Conservation (phyloP, 768 basidiomycete genomes). For the Termitomyces sp. region DNA sequence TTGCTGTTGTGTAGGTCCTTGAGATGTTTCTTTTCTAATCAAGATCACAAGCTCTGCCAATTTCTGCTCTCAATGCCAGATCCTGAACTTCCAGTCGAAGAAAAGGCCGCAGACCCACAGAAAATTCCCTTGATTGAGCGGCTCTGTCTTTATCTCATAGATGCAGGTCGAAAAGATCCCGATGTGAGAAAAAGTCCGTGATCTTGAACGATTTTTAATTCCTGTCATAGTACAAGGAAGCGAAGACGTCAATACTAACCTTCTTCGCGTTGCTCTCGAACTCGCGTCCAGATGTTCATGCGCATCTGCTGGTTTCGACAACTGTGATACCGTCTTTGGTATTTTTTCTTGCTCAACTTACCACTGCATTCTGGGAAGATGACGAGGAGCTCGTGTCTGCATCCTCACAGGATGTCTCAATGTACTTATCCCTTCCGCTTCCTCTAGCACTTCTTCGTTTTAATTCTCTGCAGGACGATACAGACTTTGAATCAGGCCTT, state of each 20-base stretch:
- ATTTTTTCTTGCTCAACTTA: conserved; percentile 44
- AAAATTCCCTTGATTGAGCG: conserved; percentile 41
- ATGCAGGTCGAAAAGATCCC: conserved; percentile 28
- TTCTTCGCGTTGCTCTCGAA: conserved; percentile 38
- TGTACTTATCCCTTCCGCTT: conserved; percentile 24
- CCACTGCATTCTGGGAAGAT: conserved; percentile 64
- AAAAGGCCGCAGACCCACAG: conserved; percentile 18
- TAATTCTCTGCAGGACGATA: conserved; percentile 36
- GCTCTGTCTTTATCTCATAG: conserved; percentile 42
- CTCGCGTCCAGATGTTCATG: conserved; percentile 30
- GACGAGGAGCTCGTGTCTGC: conserved; percentile 33
- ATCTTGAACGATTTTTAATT: neutral
- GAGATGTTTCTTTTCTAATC: neutral
- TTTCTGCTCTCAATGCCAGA: conserved; percentile 35
- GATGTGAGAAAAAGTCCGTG: conserved; percentile 28
- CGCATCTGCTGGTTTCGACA: conserved; percentile 37
- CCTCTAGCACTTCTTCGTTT: neutral
- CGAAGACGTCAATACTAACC: conserved; percentile 30
- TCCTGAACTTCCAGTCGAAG: conserved; percentile 11
- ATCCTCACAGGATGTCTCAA: conserved; percentile 26
- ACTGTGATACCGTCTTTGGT: conserved; percentile 63
- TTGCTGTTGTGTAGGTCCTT: neutral
- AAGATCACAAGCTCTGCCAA: conserved; percentile 38
- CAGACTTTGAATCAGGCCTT: conserved; percentile 45
- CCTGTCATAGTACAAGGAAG: conserved; percentile 15